These are phyloP conservation scores for Taphrina deformans DNA, from an alignment of 1,139 yeast species.

Conservation along the genomic window DNA sequence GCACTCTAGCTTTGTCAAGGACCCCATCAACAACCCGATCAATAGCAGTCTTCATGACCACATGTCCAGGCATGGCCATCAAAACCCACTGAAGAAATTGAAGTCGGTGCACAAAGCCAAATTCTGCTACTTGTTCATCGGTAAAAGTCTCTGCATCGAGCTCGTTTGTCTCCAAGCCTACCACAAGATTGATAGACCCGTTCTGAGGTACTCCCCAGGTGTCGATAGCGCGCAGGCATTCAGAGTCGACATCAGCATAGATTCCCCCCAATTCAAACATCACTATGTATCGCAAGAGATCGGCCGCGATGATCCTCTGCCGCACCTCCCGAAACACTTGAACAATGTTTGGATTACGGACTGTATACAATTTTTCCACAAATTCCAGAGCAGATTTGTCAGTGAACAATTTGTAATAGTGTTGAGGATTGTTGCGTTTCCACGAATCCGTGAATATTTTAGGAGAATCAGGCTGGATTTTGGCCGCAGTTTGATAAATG, in stretches of 20 bases:
- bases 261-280: slow-evolving; percentile 88
- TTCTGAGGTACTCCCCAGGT: slow-evolving; percentile 59
- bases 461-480: not conserved
- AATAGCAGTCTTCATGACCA: slow-evolving; percentile 76
- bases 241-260: slow-evolving; percentile 85
- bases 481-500: not conserved
- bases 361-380: not conserved
- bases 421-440: not conserved
- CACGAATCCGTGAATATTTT: not conserved
- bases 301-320: slow-evolving; percentile 68
- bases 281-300: slow-evolving; percentile 82
- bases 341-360: not conserved
- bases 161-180: slow-evolving; percentile 19
- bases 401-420: not conserved
- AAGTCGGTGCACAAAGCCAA: slow-evolving; percentile 66
- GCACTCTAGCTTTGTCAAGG: not conserved
- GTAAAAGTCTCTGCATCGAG: not conserved
- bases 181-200: slow-evolving; percentile 10
- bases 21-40: slow-evolving; percentile 46
- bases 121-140: slow-evolving; percentile 57
- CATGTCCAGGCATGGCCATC: slow-evolving; percentile 84
- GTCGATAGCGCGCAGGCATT: slow-evolving; percentile 58
- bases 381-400: not conserved
- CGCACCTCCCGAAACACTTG: not conserved
- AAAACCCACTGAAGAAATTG: slow-evolving; percentile 83